Conservation (phyloP, 1,284 basidiomycete species). For the Sanguinoderma infundibulare region DNA sequence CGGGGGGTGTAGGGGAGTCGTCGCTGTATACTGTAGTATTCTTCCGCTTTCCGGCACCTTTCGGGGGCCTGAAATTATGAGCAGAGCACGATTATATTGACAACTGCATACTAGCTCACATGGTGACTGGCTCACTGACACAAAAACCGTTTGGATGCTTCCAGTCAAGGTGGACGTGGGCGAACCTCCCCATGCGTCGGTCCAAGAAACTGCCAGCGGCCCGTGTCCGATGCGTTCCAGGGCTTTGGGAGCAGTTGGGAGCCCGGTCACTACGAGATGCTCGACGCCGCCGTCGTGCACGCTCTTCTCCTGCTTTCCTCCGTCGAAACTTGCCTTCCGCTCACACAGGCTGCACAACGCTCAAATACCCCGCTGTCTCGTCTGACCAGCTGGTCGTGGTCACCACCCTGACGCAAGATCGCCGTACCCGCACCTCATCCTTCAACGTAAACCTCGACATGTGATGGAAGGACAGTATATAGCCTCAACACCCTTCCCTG, state of each 20-base stretch:
- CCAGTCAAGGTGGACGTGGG: too few species aligned
- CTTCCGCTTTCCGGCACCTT: conserved; percentile 35
- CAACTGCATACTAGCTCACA: background rate
- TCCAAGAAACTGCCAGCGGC: too few species aligned
- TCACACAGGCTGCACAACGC: too few species aligned
- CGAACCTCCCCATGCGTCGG: too few species aligned
- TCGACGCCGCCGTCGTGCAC: too few species aligned
- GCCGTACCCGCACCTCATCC: background rate
- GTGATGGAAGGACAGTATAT: conserved; percentile 24
- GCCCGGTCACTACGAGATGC: too few species aligned
- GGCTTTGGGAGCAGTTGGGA: too few species aligned
- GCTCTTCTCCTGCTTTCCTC: too few species aligned
- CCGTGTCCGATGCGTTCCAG: too few species aligned
- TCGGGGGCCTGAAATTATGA: conserved; percentile 39
- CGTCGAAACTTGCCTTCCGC: too few species aligned
- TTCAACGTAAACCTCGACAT: conserved; percentile 17
- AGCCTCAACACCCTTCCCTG: conserved; percentile 16
- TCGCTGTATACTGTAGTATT: conserved; percentile 29
- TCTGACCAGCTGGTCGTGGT: too few species aligned
- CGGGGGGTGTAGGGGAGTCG: conserved; percentile 36
- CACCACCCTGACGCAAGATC: conserved; percentile 9
- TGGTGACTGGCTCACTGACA: background rate
- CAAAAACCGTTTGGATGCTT: background rate
- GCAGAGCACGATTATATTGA: conserved; percentile 36
- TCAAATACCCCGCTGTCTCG: too few species aligned